Percentiles rank a stretch among this genome's conserved stretches.
Conservation (phyloP, 345 rosid genomes). For the Leavenworthia alabamica region DNA sequence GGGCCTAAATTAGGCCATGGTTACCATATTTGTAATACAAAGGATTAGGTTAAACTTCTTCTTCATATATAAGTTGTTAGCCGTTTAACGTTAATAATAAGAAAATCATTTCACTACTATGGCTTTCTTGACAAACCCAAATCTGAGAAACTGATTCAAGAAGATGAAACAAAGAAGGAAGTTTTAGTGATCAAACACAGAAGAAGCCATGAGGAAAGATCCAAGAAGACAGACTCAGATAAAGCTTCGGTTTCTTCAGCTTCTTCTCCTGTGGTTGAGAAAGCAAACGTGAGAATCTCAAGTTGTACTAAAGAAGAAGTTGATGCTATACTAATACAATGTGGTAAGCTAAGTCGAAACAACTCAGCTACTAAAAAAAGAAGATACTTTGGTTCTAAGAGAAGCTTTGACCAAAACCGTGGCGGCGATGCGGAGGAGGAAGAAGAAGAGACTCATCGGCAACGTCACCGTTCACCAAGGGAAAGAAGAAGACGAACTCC, state of each 20-base stretch:
- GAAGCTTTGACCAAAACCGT: conserved; percentile 57
- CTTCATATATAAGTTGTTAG: no score
- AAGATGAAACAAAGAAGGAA: conserved; percentile 33
- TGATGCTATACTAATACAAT: conserved; percentile 87
- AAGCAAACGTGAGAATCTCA: conserved; percentile 7
- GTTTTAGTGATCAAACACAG: conserved; percentile 62
- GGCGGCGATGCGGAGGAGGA: conserved; percentile 1
- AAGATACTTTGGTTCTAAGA: conserved; percentile 69
- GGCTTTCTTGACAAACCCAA: no score
- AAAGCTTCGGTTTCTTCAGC: background rate
- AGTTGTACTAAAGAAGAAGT: conserved; percentile 49
- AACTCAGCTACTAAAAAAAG: conserved; percentile 49
- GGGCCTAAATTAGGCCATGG: no score
- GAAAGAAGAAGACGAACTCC: conserved; percentile 85
- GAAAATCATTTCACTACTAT: no score
- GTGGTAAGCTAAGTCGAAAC: conserved; percentile 79
- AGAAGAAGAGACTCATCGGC: conserved; percentile 35
- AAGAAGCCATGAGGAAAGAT: conserved; percentile 57
- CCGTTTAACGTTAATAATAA: no score
- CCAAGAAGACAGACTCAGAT: conserved; percentile 25
- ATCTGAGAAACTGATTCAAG: background rate
- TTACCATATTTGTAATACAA: no score
- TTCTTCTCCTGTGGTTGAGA: conserved; percentile 14
- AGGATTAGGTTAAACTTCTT: no score
- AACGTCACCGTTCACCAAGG: conserved; percentile 42